Base-by-base conservation (phyloP, 2,329 filamentous ascomycete genomes). In the Colletotrichum australisinense region DNA sequence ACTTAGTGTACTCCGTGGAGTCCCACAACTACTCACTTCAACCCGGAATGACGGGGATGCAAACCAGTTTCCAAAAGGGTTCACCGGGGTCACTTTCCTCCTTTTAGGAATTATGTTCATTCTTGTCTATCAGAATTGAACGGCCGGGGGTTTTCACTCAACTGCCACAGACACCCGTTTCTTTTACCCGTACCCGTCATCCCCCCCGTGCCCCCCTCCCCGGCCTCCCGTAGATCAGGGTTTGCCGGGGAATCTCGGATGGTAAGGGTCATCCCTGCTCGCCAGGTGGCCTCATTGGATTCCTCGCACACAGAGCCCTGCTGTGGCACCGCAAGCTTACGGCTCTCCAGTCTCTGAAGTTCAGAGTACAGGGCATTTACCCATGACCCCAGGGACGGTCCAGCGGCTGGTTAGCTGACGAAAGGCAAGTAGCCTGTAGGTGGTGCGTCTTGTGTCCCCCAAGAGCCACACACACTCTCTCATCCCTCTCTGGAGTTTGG, bases 241-340 rank as follows among this genome's bases (percentile, higher is more conserved):
- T 63, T 63, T 63, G 60, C 60, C 60, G 42, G 60, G 60, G 60
- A 63, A 63, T 32, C 60, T 52, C 60, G 60, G 60, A 63, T 63
- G 60, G 26, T 63, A 42, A 63, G 60, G 60, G 42, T 63, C 28
- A 6, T 46, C 60, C 60, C 60, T 63, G 60, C 28, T 35, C 19
- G 35, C 24, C 38, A 49, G 60, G n/a, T 28, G 24, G 60, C 16
- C 19, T 49, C 42, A 63, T 52, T 63, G 60, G 42, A 32, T 24
- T 63, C 49, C 26, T n/a, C 19, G n/a, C 3, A 28, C 26, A 8
- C 14, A 60, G 7, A 28, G 46, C n/a, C 28, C 28, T 63, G 60
- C 42, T 49, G 60, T 63, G 59, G 26, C 42, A 63, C 42, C 59
- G 26, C 60, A n/a, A 19, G 26, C 60, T 52, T 67, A 64, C 46